phyloP scores from a whole-genome alignment of 2,329 filamentous ascomycete species.

The Cephalotrichum gorgonifer region DNA sequence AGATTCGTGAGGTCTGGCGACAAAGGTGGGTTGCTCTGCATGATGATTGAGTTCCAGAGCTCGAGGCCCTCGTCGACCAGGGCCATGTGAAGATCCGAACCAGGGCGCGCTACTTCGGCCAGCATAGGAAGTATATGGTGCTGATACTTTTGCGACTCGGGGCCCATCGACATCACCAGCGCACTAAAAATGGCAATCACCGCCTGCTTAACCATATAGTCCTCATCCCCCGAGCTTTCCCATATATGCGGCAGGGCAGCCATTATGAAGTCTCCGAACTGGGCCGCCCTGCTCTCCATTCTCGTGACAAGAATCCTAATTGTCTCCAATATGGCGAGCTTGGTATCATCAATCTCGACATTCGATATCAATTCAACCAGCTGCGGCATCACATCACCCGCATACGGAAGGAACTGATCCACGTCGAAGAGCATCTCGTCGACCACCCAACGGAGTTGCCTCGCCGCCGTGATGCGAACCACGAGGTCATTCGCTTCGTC shows the following conservation, averaged over 20 bases:
- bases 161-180: constrained; percentile 76
- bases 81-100: constrained; percentile 66
- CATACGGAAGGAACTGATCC: constrained; percentile 66
- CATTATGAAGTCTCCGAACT: constrained; percentile 72
- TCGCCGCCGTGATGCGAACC: constrained; percentile 80
- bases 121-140: constrained; percentile 73
- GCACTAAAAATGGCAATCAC: constrained; percentile 79
- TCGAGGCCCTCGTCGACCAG: constrained; percentile 88
- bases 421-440: constrained; percentile 77
- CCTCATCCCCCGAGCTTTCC: constrained; percentile 68
- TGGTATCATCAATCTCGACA: constrained; percentile 76
- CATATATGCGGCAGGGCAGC: constrained; percentile 70
- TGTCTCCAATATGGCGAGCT: constrained; percentile 81
- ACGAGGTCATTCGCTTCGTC: constrained; percentile 82
- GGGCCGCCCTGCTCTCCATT: constrained; percentile 61
- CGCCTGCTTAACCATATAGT: constrained; percentile 88
- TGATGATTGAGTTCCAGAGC: constrained; percentile 70
- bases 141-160: constrained; percentile 69
- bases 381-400: constrained; percentile 59
- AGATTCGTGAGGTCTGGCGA: constrained; percentile 53
- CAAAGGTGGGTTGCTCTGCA: constrained; percentile 52
- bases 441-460: constrained; percentile 69
- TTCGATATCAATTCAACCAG: constrained; percentile 71
- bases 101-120: constrained; percentile 64
- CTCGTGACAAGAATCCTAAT: constrained; percentile 71